These are phyloP conservation scores for Amyloporia xantha DNA, from an alignment of 768 basidiomycete species.

Conservation along the genomic window DNA sequence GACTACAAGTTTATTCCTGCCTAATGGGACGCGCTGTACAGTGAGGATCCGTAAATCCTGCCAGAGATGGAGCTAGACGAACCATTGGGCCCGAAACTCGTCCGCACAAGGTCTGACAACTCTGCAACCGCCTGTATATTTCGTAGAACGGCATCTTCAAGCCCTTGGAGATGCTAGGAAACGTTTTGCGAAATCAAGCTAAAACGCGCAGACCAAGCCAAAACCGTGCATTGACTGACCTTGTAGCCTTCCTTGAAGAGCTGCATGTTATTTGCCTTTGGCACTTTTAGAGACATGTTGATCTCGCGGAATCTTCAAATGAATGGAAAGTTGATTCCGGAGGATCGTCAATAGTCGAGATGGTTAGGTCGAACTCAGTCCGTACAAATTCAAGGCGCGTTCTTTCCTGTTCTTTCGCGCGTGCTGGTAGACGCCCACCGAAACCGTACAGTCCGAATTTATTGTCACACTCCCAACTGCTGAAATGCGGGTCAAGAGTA, in stretches of 20 bases:
- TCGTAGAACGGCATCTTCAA: constrained; percentile 95
- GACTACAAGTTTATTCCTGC: constrained; percentile 92
- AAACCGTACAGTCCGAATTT: too few relatives aligned
- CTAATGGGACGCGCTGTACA: not conserved
- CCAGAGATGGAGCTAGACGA: constrained; percentile 31
- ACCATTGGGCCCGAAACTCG: constrained; percentile 97
- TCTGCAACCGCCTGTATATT: constrained; percentile 97
- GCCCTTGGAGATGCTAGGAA: constrained; percentile 57
- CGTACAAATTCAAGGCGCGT: too few relatives aligned
- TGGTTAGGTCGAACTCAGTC: too few relatives aligned
- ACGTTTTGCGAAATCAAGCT: too few relatives aligned
- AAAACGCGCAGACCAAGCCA: too few relatives aligned
- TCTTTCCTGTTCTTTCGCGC: too few relatives aligned
- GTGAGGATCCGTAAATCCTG: too few relatives aligned
- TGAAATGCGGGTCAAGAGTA: too few relatives aligned
- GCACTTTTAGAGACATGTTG: constrained; percentile 88
- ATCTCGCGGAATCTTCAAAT: not conserved
- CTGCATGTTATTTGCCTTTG: constrained; percentile 80
- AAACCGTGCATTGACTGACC: too few relatives aligned
- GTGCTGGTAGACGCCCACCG: too few relatives aligned
- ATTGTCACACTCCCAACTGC: too few relatives aligned
- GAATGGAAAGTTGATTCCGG: not conserved
- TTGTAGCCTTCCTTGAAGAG: constrained; percentile 99
- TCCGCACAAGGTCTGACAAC: constrained; percentile 89
- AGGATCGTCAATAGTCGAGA: too few relatives aligned